These are phyloP conservation scores for Trematosphaeria pertusa DNA, from an alignment of 2,329 filamentous ascomycete species.

Conservation along the genomic window DNA sequence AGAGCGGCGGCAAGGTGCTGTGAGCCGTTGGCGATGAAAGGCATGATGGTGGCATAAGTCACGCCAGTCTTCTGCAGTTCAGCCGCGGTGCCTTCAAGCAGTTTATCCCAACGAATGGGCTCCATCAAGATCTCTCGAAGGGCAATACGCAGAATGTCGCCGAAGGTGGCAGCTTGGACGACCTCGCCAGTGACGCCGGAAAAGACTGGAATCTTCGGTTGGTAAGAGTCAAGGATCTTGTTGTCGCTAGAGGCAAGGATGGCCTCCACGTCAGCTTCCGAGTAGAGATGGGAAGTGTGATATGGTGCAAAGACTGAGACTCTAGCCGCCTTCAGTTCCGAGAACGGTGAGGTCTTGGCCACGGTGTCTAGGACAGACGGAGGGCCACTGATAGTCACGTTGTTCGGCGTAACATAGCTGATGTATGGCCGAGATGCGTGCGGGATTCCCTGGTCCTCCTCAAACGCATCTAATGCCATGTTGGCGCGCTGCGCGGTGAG, in stretches of 20 bases:
- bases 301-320: slow-evolving; percentile 65
- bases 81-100: slow-evolving; percentile 17
- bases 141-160: slow-evolving; percentile 10
- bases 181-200: slow-evolving; percentile 57
- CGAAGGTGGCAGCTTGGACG: slow-evolving; percentile 16
- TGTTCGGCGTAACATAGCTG: slow-evolving; percentile 59
- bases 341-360: slow-evolving; percentile 47
- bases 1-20: slow-evolving; percentile 13
- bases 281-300: slow-evolving; percentile 63
- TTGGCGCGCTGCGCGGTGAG: slow-evolving; percentile 7
- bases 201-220: slow-evolving; percentile 58
- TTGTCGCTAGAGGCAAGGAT: slow-evolving; percentile 53
- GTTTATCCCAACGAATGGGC: slow-evolving; percentile 19
- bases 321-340: slow-evolving; percentile 53
- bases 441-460: slow-evolving; percentile 15
- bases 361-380: slow-evolving; percentile 58
- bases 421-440: slow-evolving; percentile 51
- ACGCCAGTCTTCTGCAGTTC: slow-evolving; percentile 2
- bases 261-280: slow-evolving; percentile 51
- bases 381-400: slow-evolving; percentile 63
- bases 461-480: slow-evolving; percentile 11
- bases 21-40: slow-evolving; percentile 54
- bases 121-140: slow-evolving; percentile 16
- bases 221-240: slow-evolving; percentile 48
- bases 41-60: slow-evolving; percentile 20